These are phyloP conservation scores for Musa schizocarpa DNA, from an alignment of 176 grass and related monocot genomes.

Conservation along the genomic window DNA sequence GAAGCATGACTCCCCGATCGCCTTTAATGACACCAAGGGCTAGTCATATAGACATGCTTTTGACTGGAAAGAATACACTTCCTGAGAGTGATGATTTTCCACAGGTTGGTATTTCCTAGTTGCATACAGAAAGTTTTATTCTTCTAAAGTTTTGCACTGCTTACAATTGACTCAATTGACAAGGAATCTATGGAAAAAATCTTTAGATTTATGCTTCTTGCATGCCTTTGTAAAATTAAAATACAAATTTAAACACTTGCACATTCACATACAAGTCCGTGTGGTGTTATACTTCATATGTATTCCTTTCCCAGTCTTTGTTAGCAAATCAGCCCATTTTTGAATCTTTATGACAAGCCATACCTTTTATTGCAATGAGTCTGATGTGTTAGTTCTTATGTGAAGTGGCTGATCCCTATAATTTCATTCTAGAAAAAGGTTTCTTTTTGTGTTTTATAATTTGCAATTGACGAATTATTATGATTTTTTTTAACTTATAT, in stretches of 20 bases:
- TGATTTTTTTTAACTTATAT: not conserved
- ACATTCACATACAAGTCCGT: not conserved
- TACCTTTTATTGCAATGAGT: not conserved
- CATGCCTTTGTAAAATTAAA: not conserved
- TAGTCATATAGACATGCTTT: slow-evolving; percentile 86
- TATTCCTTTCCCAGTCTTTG: not conserved
- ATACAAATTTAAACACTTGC: not conserved
- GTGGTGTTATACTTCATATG: not conserved
- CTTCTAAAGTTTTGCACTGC: not conserved
- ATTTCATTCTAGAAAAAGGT: not conserved
- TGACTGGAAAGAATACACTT: slow-evolving; percentile 60
- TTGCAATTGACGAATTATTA: not conserved
- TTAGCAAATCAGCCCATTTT: not conserved
- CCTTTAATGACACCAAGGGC: slow-evolving; percentile 82
- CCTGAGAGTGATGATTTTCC: slow-evolving; percentile 72
- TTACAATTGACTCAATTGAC: not conserved
- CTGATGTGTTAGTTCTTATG: not conserved
- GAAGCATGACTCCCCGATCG: slow-evolving; percentile 92
- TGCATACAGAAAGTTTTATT: not conserved
- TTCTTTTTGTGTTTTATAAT: not conserved
- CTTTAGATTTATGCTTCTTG: not conserved
- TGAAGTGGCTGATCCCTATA: not conserved
- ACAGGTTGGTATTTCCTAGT: slow-evolving; percentile 37
- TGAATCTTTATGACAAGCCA: not conserved
- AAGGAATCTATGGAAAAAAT: not conserved